A percentile compares a stretch with the other conserved stretches of the same genome.
Conservation (phyloP, 257 asterid species). For the Eustoma russellianum region DNA sequence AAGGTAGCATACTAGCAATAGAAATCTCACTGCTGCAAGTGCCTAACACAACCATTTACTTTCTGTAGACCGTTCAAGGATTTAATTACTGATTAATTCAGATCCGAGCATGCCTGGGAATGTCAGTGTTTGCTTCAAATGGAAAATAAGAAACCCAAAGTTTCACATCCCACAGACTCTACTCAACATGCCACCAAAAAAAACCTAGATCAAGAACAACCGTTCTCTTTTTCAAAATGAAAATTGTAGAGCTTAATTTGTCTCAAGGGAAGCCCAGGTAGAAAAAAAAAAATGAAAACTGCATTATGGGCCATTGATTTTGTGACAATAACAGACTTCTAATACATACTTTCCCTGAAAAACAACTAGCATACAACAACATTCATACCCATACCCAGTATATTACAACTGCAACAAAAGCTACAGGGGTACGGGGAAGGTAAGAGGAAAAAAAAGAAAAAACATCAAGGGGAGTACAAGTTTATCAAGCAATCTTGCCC, state of each 20-base stretch:
- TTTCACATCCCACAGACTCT: neutral
- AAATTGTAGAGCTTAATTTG: neutral
- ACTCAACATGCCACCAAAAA: neutral
- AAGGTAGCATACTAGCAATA: too few species aligned
- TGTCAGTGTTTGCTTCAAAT: neutral
- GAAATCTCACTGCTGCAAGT: too few species aligned
- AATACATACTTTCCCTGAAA: neutral
- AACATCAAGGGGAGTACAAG: neutral
- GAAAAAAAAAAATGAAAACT: neutral
- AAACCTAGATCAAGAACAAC: neutral
- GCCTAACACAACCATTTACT: too few species aligned
- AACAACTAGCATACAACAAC: too few species aligned
- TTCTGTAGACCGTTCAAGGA: too few species aligned
- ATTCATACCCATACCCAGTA: too few species aligned
- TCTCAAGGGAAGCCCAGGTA: neutral
- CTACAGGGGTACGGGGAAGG: too few species aligned
- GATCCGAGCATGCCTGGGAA: neutral
- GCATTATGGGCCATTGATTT: neutral
- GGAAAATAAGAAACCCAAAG: neutral
- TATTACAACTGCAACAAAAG: too few species aligned
- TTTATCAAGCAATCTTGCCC: neutral
- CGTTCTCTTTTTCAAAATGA: too few species aligned
- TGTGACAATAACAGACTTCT: neutral
- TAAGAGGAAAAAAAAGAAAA: neutral
- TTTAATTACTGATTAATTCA: too few species aligned